Conservation (phyloP, 306 rosid genomes). For the Prosopis cineraria region DNA sequence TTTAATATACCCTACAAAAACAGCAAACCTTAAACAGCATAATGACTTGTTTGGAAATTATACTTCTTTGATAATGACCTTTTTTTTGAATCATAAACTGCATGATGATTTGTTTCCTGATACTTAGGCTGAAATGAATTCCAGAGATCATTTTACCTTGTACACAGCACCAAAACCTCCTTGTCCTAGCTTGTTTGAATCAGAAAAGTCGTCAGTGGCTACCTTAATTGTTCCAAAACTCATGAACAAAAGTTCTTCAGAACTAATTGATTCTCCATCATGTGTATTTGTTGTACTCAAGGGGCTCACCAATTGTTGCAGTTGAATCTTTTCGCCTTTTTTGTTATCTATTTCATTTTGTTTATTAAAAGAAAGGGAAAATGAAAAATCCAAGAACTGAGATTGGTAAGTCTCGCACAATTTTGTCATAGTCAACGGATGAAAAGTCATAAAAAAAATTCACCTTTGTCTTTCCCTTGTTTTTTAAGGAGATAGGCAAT, state of each 20-base stretch:
- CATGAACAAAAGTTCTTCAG: slow-evolving; percentile 51
- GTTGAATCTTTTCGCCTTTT: slow-evolving; percentile 21
- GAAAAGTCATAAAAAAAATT: neutral
- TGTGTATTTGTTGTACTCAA: slow-evolving; percentile 40
- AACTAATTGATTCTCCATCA: slow-evolving; percentile 53
- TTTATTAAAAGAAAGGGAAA: neutral
- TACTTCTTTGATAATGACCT: too few relatives aligned
- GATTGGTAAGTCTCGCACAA: neutral
- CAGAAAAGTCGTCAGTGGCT: slow-evolving; percentile 44
- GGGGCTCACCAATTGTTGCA: slow-evolving; percentile 40
- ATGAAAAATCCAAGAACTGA: neutral
- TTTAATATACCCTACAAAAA: slow-evolving; percentile 42
- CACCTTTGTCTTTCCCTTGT: slow-evolving; percentile 33
- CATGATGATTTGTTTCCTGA: slow-evolving; percentile 17
- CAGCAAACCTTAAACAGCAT: neutral
- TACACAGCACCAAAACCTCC: slow-evolving; percentile 44
- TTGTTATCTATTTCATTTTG: slow-evolving; percentile 41
- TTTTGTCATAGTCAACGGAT: neutral
- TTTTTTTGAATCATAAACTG: slow-evolving; percentile 3
- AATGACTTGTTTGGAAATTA: too few relatives aligned
- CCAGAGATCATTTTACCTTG: slow-evolving; percentile 6
- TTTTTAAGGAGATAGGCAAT: slow-evolving; percentile 8
- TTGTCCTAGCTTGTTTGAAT: slow-evolving; percentile 50
- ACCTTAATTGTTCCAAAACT: slow-evolving; percentile 34
- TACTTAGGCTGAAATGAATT: neutral